Percentiles rank a stretch among this genome's conserved stretches.
These are phyloP conservation scores for Spizellomyces sp. DNA, from an alignment of 192 early-diverging fungal species.

Conservation along the genomic window DNA sequence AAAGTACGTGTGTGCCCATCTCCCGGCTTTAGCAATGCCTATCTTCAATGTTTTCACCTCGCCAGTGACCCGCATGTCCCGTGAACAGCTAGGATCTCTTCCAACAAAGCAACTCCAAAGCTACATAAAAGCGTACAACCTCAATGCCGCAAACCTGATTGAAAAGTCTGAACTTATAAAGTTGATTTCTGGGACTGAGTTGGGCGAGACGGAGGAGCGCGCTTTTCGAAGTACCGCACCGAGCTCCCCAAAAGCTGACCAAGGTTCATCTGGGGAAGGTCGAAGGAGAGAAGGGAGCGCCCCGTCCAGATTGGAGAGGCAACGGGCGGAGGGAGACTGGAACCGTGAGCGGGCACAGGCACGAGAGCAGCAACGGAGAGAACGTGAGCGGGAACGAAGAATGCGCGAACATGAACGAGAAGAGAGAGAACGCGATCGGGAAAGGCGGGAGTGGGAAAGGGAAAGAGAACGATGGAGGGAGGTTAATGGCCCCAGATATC, in stretches of 20 bases:
- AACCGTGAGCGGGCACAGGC: no score
- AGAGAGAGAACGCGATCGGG: not conserved
- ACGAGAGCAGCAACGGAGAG: not conserved
- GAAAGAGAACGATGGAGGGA: not conserved
- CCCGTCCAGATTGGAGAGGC: no score
- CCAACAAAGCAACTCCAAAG: conserved; percentile 28
- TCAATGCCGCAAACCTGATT: conserved; percentile 16
- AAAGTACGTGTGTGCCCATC: conserved; percentile 5
- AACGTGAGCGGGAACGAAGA: conserved; percentile 7
- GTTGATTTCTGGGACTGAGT: conserved; percentile 16
- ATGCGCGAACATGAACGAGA: conserved; percentile 1
- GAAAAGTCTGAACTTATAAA: conserved; percentile 38
- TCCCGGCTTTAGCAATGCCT: not conserved
- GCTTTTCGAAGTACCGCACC: conserved; percentile 2
- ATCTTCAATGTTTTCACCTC: not conserved
- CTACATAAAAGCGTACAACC: conserved; percentile 31
- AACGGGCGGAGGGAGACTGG: no score
- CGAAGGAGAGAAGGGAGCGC: no score
- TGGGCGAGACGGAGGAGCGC: conserved; percentile 12
- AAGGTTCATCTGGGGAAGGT: no score
- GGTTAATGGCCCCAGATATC: no score
- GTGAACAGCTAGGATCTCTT: conserved; percentile 16
- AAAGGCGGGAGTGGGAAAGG: not conserved
- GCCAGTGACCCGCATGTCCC: conserved; percentile 12
- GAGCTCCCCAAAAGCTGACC: no score